These are phyloP conservation scores for Nannochloropsis gaditana DNA, from an alignment of 108 stramenopile species.

Conservation along the genomic window DNA sequence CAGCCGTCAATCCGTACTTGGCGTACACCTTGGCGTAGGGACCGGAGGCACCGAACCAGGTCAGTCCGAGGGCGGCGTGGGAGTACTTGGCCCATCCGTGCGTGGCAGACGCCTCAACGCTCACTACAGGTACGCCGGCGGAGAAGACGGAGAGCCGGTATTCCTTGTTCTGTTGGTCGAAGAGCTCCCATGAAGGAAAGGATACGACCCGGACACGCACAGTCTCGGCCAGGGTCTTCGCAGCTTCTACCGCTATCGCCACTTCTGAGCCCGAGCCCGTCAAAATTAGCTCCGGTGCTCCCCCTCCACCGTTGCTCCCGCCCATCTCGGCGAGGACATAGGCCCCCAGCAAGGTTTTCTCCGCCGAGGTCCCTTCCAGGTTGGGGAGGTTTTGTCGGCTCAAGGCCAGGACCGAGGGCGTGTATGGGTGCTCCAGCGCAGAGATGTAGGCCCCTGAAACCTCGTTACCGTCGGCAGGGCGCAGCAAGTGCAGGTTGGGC, in stretches of 20 bases:
- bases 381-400: conserved; percentile 66
- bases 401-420: conserved; percentile 83
- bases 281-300: conserved; percentile 69
- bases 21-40: conserved; percentile 66
- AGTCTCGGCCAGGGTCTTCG: conserved; percentile 62
- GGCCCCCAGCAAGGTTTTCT: conserved; percentile 74
- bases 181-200: conserved; percentile 89
- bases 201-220: conserved; percentile 74
- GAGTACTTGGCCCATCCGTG: conserved; percentile 86
- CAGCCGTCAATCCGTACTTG: conserved; percentile 77
- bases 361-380: conserved; percentile 64
- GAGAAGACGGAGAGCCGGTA: conserved; percentile 88
- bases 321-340: conserved; percentile 62
- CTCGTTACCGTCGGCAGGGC: conserved; percentile 94
- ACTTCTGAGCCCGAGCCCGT: conserved; percentile 77
- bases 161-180: conserved; percentile 72
- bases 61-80: conserved; percentile 80
- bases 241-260: conserved; percentile 71
- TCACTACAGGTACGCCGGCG: conserved; percentile 82
- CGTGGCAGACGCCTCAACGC: conserved; percentile 78
- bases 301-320: conserved; percentile 57
- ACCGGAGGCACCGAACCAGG: conserved; percentile 74
- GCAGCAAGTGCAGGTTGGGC: conserved; percentile 86
- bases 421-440: conserved; percentile 57
- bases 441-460: conserved; percentile 68